Percentiles rank a stretch among this genome's conserved stretches.
Evolutionary conservation across 495 filamentous ascomycete genomes (phyloP).

Genomic region (Neurospora tetraspora): DNA sequence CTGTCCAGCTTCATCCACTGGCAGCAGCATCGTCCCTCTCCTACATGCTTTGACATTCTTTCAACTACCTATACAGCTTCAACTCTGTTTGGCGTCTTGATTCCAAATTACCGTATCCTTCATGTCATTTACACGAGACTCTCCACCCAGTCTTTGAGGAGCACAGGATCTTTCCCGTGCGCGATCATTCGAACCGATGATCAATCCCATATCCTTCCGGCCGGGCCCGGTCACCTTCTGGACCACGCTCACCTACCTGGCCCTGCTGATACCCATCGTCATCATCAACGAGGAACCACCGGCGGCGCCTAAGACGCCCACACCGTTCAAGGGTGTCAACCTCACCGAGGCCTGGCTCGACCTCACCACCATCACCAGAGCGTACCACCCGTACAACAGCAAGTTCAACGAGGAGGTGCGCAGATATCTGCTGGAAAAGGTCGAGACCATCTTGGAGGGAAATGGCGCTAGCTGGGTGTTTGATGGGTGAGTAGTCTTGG

Average conservation of each 20-base stretch:
- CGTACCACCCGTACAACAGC: conserved; percentile 84
- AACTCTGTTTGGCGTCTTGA: not conserved
- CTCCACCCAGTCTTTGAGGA: not conserved
- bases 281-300: conserved; percentile 69
- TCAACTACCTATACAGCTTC: not conserved
- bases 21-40: not conserved
- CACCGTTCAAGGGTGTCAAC: conserved; percentile 42
- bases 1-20: not conserved
- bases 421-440: conserved; percentile 61
- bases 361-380: conserved; percentile 59
- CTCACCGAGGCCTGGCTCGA: conserved; percentile 81
- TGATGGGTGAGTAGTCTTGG: conserved; percentile 19
- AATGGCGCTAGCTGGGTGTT: conserved; percentile 36
- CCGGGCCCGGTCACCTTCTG: conserved; percentile 64
- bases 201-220: conserved; percentile 42
- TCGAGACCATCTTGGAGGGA: conserved; percentile 54
- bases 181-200: conserved; percentile 6
- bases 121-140: not conserved
- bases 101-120: not conserved
- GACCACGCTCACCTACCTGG: conserved; percentile 58
- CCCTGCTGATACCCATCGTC: conserved; percentile 58
- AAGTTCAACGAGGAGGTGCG: conserved; percentile 70
- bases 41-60: not conserved
- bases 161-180: not conserved
- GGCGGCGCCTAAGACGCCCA: conserved; percentile 45